Base-by-base conservation (phyloP, 2,329 filamentous ascomycete genomes). In the Alternaria longipes region DNA sequence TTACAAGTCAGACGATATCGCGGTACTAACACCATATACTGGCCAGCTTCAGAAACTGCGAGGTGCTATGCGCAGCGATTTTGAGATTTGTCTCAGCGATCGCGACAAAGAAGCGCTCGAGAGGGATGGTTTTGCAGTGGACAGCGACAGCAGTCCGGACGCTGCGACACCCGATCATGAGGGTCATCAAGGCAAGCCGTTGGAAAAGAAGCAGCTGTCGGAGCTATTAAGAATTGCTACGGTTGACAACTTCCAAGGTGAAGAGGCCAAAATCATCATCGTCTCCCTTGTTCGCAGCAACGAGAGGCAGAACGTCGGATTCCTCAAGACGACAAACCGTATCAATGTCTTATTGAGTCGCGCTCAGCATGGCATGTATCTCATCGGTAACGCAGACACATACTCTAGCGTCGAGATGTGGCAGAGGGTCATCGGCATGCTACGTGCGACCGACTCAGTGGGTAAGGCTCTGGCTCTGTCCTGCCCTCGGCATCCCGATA, bases 231-330 rank as follows among this genome's bases (percentile, higher is more conserved):
- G 72, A 5, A 75, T 90, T 0, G 88, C 89, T 0, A 92, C 89
- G 0, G 85, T 92, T 0, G 89, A 92, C 73, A 93, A 93, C 64
- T 93, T 92, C 56, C 90, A 94, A 67, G 91, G 91, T 0, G 90
- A 94, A 70, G 90, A 94, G 69, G 88, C 87, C 2, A 89, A 91
- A 53, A 80, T 94, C 8, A 82, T 94, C 0, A 81, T 94, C 3
- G 80, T 93, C 0, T 91, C 89, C 0, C 80, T 94, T 0, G 90
- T 92, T 0, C 85, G 91, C 41, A 91, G 90, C 77, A 94, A 94
- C 65, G 62, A 74, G 0, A 68, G 84, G 8, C 79, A 78, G 8
- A 85, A 83, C 6, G 84, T 85, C 18, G 91, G 91, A 0, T 94
- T 93, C 60, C 79, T 94, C 1, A 84, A 80, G 26, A 89, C 87